phyloP scores from a whole-genome alignment of 202 grass and related monocot species.

The Elaeis oleifera region DNA sequence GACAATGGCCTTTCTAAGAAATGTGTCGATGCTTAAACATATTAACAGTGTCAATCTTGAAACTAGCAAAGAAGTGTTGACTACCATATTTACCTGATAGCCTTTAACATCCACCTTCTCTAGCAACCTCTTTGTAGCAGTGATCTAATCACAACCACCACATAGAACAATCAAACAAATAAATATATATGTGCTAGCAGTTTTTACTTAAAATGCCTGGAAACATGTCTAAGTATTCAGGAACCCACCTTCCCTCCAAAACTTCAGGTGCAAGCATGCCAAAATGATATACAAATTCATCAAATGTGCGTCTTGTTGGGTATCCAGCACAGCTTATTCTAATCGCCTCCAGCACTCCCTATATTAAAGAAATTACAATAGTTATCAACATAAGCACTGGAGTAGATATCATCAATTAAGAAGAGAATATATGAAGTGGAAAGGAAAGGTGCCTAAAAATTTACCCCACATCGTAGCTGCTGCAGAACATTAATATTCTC shows the following conservation, averaged over 20 bases:
- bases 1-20: too few relatives aligned
- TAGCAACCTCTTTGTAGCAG: slow-evolving; percentile 59
- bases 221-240: slow-evolving; percentile 14
- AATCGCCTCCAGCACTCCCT: slow-evolving; percentile 97
- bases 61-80: not conserved
- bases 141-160: slow-evolving; percentile 63
- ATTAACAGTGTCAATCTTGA: too few relatives aligned
- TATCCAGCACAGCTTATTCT: slow-evolving; percentile 90
- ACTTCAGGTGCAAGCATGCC: slow-evolving; percentile 66
- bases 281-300: slow-evolving; percentile 90
- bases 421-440: not conserved
- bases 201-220: not conserved
- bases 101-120: slow-evolving; percentile 73
- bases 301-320: slow-evolving; percentile 81
- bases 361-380: slow-evolving; percentile 10
- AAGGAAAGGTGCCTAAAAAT: slow-evolving; percentile 21
- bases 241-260: slow-evolving; percentile 59
- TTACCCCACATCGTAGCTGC: slow-evolving; percentile 90
- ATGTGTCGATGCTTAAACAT: too few relatives aligned
- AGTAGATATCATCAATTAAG: not conserved
- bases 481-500: slow-evolving; percentile 84
- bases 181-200: slow-evolving; percentile 15
- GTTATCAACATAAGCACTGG: too few relatives aligned
- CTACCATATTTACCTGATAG: slow-evolving; percentile 57
- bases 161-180: slow-evolving; percentile 1